Conservation (phyloP, 75 land plant species). For the Gnetum montanum region DNA sequence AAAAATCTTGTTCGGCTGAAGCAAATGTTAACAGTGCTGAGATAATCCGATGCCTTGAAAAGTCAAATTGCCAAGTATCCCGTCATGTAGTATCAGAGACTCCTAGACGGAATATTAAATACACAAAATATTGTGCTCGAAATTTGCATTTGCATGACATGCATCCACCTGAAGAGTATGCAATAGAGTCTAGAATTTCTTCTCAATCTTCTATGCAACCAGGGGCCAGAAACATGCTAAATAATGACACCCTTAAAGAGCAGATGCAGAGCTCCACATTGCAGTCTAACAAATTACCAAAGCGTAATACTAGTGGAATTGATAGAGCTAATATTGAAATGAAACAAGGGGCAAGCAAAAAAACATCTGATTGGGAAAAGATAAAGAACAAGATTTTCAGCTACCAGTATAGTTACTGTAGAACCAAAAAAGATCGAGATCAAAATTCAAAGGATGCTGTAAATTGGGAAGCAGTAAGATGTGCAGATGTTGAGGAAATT, state of each 20-base stretch:
- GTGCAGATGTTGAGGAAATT: conserved; percentile 54
- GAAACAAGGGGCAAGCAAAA: conserved; percentile 15
- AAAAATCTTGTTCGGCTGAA: too few relatives aligned
- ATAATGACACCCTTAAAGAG: too few relatives aligned
- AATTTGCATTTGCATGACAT: neutral
- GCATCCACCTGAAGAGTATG: neutral
- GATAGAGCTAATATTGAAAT: conserved; percentile 31
- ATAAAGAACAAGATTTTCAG: conserved; percentile 25
- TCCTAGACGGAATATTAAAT: too few relatives aligned
- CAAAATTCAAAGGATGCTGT: conserved; percentile 56
- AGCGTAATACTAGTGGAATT: conserved; percentile 13
- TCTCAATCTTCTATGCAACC: neutral
- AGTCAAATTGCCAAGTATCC: too few relatives aligned
- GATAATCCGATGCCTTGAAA: too few relatives aligned
- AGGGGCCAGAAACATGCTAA: too few relatives aligned
- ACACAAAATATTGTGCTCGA: too few relatives aligned
- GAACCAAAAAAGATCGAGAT: conserved; percentile 15
- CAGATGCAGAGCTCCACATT: too few relatives aligned
- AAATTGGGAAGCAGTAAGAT: conserved; percentile 76
- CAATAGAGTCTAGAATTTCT: neutral
- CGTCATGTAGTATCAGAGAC: too few relatives aligned
- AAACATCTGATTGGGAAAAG: conserved; percentile 52
- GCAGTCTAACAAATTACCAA: too few relatives aligned
- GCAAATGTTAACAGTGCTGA: too few relatives aligned
- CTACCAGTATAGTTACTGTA: neutral